phyloP scores from a whole-genome alignment of 495 filamentous ascomycete species.

The Penicillium parvum region DNA sequence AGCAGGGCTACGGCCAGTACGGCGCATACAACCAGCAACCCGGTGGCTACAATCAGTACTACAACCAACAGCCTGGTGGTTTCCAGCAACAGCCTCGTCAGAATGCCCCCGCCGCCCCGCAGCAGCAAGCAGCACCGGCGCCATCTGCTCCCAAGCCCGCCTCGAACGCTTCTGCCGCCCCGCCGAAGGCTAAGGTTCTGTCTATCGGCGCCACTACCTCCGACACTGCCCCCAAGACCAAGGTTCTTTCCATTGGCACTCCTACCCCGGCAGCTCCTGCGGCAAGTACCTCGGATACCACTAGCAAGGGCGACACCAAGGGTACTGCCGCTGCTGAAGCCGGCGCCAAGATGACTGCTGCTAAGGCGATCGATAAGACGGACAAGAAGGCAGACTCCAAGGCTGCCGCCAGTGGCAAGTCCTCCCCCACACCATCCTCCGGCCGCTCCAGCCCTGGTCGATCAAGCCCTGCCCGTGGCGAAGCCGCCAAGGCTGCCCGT shows the following conservation, averaged over 20 bases:
- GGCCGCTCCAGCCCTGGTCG: conserved; percentile 69
- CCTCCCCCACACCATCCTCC: conserved; percentile 72
- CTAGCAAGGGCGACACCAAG: conserved; percentile 49
- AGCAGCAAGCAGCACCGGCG: conserved; percentile 50
- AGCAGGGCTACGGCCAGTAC: conserved; percentile 45
- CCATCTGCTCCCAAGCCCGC: conserved; percentile 30
- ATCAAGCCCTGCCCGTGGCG: conserved; percentile 45
- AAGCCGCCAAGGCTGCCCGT: conserved; percentile 52
- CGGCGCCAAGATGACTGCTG: conserved; percentile 68
- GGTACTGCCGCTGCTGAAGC: conserved; percentile 45
- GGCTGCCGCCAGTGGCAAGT: conserved; percentile 57
- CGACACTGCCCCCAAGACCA: conserved; percentile 57
- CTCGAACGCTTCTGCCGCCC: conserved; percentile 24
- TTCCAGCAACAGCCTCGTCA: conserved; percentile 45
- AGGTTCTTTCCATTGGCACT: conserved; percentile 63
- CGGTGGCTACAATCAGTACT: conserved; percentile 57
- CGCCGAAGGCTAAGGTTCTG: conserved; percentile 34
- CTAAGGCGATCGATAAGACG: conserved; percentile 77
- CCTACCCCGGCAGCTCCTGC: conserved; percentile 44
- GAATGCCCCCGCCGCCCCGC: conserved; percentile 46
- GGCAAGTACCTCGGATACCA: conserved; percentile 49
- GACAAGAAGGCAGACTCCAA: conserved; percentile 51
- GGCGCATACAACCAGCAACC: conserved; percentile 42
- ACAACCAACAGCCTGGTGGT: conserved; percentile 51
- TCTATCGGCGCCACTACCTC: conserved; percentile 37